Percentiles rank a stretch among this genome's conserved stretches.
phyloP scores from a whole-genome alignment of 164 flowering plant genomes.

The Berberis thunbergii region DNA sequence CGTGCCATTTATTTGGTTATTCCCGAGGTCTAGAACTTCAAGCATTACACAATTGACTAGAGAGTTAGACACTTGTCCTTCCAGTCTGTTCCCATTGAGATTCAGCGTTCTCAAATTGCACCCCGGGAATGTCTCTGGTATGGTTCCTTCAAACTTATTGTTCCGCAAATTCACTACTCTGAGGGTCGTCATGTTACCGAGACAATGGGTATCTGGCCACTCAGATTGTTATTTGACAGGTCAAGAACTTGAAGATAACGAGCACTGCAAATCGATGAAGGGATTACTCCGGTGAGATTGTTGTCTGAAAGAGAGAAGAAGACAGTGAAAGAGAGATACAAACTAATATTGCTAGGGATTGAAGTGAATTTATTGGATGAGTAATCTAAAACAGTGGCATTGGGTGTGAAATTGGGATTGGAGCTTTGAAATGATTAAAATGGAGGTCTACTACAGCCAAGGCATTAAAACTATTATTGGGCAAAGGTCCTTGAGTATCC shows the following conservation, averaged over 20 bases:
- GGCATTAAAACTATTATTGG: not conserved
- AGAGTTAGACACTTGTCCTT: slow-evolving; percentile 42
- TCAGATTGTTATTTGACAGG: slow-evolving; percentile 38
- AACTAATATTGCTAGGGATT: slow-evolving; percentile 16
- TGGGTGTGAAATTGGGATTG: slow-evolving; percentile 19
- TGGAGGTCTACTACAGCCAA: slow-evolving; percentile 32
- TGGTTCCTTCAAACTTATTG: slow-evolving; percentile 31
- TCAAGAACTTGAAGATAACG: slow-evolving; percentile 33
- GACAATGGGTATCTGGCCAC: slow-evolving; percentile 40
- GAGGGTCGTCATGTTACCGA: slow-evolving; percentile 13
- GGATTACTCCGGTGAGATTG: slow-evolving; percentile 12
- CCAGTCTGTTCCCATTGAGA: slow-evolving; percentile 33
- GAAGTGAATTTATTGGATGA: slow-evolving; percentile 37
- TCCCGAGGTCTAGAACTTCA: slow-evolving; percentile 52
- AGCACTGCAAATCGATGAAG: slow-evolving; percentile 38
- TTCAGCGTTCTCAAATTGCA: slow-evolving; percentile 35
- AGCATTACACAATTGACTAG: slow-evolving; percentile 37
- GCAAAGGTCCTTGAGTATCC: not conserved
- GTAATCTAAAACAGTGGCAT: slow-evolving; percentile 27
- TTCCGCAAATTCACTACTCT: slow-evolving; percentile 35
- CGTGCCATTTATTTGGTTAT: slow-evolving; percentile 29
- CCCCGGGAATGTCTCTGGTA: slow-evolving; percentile 24
- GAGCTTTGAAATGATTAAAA: slow-evolving; percentile 26
- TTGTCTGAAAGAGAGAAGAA: slow-evolving; percentile 35
- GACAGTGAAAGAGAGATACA: not conserved